Percentiles rank a stretch among this genome's conserved stretches.
Evolutionary conservation across 208 protist species (phyloP).

Genomic region (Novymonas esmeraldas): DNA sequence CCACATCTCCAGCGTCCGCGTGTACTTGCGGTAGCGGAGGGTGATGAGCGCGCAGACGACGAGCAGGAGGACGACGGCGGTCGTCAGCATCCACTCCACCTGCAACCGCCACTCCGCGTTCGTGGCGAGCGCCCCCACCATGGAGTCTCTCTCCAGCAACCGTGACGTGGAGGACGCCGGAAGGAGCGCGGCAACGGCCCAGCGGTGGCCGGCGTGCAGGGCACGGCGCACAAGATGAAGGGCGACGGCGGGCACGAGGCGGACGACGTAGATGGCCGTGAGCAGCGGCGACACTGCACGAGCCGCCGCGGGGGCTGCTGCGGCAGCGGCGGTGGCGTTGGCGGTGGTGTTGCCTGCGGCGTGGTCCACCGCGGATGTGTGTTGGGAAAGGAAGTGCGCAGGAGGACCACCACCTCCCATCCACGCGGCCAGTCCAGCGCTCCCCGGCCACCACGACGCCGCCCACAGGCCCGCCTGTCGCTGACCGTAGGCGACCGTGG

Average conservation of each 20-base stretch:
- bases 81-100: conserved; percentile 8
- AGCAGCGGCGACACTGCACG: not conserved
- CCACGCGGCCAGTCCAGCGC: not conserved
- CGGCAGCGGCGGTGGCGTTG: not conserved
- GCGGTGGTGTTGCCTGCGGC: not conserved
- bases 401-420: too few species aligned
- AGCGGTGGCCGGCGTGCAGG: not conserved
- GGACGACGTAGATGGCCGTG: not conserved
- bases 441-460: not conserved
- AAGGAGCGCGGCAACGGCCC: not conserved
- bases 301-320: not conserved
- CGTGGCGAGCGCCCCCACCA: conserved; percentile 7
- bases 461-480: not conserved
- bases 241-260: not conserved
- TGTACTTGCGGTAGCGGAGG: conserved; percentile 14
- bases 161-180: not conserved
- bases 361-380: not conserved
- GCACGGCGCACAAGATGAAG: not conserved
- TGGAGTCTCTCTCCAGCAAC: conserved; percentile 3
- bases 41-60: not conserved
- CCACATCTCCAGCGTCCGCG: conserved; percentile 4
- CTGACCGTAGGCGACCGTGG: not conserved
- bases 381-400: too few species aligned
- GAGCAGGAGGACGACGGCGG: not conserved
- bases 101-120: conserved; percentile 3